Evolutionary conservation across 139 green algal species (phyloP).

Genomic region (Yamagishiella unicocca): DNA sequence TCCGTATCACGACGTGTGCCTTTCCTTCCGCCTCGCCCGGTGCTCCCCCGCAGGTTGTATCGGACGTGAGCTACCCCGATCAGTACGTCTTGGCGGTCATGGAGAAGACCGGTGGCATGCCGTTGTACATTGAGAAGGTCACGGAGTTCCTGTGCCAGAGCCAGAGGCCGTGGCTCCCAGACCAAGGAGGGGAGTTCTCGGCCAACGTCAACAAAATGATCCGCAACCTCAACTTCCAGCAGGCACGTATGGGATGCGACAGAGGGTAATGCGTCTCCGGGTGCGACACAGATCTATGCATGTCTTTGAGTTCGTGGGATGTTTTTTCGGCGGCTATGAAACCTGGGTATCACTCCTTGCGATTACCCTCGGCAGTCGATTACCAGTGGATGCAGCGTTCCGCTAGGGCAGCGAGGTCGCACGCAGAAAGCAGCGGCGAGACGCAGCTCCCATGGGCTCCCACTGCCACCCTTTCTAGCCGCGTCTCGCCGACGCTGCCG

Average conservation of each 20-base stretch:
- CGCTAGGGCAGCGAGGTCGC: too few relatives aligned
- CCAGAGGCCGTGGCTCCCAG: slow-evolving; percentile 59
- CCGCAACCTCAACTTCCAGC: slow-evolving; percentile 67
- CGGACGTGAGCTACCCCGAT: slow-evolving; percentile 53
- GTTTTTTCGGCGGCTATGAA: too few relatives aligned
- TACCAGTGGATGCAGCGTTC: too few relatives aligned
- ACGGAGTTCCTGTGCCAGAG: slow-evolving; percentile 64
- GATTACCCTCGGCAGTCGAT: too few relatives aligned
- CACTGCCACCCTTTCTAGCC: too few relatives aligned
- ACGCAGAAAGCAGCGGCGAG: not conserved
- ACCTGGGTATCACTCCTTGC: too few relatives aligned
- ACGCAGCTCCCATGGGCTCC: too few relatives aligned
- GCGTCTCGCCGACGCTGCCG: too few relatives aligned
- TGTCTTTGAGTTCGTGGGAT: too few relatives aligned
- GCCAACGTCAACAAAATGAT: slow-evolving; percentile 67
- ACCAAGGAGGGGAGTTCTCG: slow-evolving; percentile 58
- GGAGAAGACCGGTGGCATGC: slow-evolving; percentile 80
- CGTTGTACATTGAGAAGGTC: slow-evolving; percentile 77
- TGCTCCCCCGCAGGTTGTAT: slow-evolving; percentile 47
- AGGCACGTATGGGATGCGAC: slow-evolving; percentile 62
- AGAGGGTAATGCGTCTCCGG: too few relatives aligned
- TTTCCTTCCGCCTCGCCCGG: not conserved
- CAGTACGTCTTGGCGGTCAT: slow-evolving; percentile 71
- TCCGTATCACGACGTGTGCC: too few relatives aligned
- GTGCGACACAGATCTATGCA: too few relatives aligned